phyloP scores from a whole-genome alignment of 2,329 filamentous ascomycete species.

The Colletotrichum ledebouriae region DNA sequence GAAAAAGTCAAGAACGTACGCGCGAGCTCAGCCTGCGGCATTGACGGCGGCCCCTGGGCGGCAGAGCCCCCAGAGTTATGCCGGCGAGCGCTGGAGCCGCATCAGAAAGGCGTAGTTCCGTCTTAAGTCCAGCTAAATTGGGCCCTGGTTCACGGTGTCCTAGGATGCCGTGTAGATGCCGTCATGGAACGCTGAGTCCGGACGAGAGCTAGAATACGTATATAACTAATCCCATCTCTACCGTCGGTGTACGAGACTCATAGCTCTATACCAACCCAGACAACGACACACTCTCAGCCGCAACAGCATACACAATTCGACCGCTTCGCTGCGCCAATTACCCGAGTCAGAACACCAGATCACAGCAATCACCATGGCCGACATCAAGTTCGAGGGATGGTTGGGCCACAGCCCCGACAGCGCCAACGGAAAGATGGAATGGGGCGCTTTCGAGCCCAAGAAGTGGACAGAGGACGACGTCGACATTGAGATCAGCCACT shows the following conservation, averaged over 20 bases:
- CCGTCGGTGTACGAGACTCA: too few relatives aligned
- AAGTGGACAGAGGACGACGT: conserved; percentile 75
- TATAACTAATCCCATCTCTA: conserved; percentile 16
- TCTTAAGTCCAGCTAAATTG: conserved; percentile 36
- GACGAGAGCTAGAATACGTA: conserved; percentile 3
- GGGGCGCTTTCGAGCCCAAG: conserved; percentile 72
- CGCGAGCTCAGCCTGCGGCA: conserved; percentile 14
- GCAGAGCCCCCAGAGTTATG: not conserved
- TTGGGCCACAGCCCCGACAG: conserved; percentile 57
- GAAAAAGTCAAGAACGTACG: not conserved
- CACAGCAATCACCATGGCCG: conserved; percentile 45
- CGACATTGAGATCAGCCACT: conserved; percentile 75
- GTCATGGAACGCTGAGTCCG: conserved; percentile 26
- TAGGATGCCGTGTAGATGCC: conserved; percentile 29
- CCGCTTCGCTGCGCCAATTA: not conserved
- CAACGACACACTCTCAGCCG: not conserved
- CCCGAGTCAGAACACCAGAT: not conserved
- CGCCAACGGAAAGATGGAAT: conserved; percentile 66
- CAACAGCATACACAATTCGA: not conserved
- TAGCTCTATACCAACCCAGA: too few relatives aligned
- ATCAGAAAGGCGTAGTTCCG: conserved; percentile 16
- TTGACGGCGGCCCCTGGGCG: conserved; percentile 16
- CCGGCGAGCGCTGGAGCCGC: not conserved
- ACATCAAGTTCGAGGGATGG: conserved; percentile 66
- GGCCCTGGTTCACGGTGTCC: conserved; percentile 1